phyloP scores from a whole-genome alignment of 2,329 filamentous ascomycete genomes.

The Basipetospora chlamydospora region DNA sequence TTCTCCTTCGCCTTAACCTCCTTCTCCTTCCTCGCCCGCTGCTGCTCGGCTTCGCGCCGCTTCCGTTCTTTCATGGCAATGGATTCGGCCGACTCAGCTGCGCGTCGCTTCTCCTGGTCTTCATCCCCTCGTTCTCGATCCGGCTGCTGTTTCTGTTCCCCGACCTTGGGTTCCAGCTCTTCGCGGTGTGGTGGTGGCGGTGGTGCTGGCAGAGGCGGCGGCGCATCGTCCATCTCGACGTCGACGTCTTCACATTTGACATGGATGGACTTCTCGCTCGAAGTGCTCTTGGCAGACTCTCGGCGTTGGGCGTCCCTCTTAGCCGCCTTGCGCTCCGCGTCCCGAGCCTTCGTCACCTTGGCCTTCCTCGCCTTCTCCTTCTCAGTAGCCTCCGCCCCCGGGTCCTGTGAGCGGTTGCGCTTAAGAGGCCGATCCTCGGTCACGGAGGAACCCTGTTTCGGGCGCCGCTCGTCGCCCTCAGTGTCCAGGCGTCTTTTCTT shows the following conservation, averaged over 20 bases:
- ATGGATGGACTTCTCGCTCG: constrained; percentile 34
- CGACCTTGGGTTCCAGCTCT: constrained; percentile 18
- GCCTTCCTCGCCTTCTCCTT: constrained; percentile 6
- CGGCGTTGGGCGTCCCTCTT: constrained; percentile 27
- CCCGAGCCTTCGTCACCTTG: constrained; percentile 9
- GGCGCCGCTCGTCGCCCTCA: constrained; percentile 35
- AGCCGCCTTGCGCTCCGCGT: constrained; percentile 13
- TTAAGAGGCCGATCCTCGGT: constrained; percentile 30
- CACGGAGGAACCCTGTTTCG: constrained; percentile 26
- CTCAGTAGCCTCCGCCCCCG: too few relatives aligned
- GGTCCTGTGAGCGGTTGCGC: constrained; percentile 16
- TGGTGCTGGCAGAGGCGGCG: too few relatives aligned
- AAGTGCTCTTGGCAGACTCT: constrained; percentile 24
- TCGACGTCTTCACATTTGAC: constrained; percentile 44
- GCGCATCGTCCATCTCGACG: constrained; percentile 36
- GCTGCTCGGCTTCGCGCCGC: constrained; percentile 16
- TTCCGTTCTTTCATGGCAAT: constrained; percentile 23
- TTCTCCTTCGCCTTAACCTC: constrained; percentile 15
- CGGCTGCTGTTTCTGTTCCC: constrained; percentile 19
- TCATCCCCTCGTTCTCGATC: too few relatives aligned
- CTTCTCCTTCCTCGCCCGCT: constrained; percentile 16
- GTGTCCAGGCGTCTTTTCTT: constrained; percentile 48
- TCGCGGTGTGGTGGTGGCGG: too few relatives aligned
- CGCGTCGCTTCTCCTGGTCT: constrained; percentile 19
- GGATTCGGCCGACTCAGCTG: constrained; percentile 19